Evolutionary conservation across 306 rosid species (phyloP).

Genomic region (Hippophae gyantsensis): DNA sequence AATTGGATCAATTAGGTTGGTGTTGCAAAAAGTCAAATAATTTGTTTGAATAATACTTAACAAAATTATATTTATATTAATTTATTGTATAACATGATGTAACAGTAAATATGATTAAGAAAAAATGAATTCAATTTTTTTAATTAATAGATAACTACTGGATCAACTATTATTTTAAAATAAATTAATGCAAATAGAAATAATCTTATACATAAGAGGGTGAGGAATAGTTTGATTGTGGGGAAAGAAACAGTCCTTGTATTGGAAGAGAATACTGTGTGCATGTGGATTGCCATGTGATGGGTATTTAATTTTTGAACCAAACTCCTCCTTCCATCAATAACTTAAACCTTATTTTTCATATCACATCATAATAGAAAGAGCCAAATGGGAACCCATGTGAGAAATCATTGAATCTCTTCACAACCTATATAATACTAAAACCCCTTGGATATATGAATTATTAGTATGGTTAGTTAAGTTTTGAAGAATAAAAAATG

Average conservation of each 20-base stretch:
- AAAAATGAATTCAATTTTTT: too few relatives aligned
- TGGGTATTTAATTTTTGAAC: conserved; percentile 36
- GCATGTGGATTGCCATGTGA: conserved; percentile 87
- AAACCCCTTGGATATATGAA: conserved; percentile 12
- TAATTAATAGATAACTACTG: too few relatives aligned
- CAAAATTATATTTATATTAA: too few relatives aligned
- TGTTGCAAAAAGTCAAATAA: too few relatives aligned
- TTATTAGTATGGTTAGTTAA: neutral
- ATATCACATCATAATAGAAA: neutral
- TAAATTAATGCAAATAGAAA: too few relatives aligned
- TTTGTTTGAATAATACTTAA: too few relatives aligned
- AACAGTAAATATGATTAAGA: too few relatives aligned
- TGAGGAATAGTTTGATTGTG: conserved; percentile 26
- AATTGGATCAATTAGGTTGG: too few relatives aligned
- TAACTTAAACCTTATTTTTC: conserved; percentile 6
- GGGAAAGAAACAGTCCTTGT: conserved; percentile 9
- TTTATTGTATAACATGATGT: too few relatives aligned
- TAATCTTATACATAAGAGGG: neutral
- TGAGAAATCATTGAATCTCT: conserved; percentile 48
- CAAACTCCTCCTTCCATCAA: conserved; percentile 25
- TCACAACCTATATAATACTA: conserved; percentile 8
- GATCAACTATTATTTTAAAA: too few relatives aligned
- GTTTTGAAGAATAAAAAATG: neutral
- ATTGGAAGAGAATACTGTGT: conserved; percentile 19
- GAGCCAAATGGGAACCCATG: conserved; percentile 48